Evolutionary conservation across 176 grass and related monocot species (phyloP), one percentile per base, ranked within the genome.

Genomic region (Cenchrus fungigraminus): DNA sequence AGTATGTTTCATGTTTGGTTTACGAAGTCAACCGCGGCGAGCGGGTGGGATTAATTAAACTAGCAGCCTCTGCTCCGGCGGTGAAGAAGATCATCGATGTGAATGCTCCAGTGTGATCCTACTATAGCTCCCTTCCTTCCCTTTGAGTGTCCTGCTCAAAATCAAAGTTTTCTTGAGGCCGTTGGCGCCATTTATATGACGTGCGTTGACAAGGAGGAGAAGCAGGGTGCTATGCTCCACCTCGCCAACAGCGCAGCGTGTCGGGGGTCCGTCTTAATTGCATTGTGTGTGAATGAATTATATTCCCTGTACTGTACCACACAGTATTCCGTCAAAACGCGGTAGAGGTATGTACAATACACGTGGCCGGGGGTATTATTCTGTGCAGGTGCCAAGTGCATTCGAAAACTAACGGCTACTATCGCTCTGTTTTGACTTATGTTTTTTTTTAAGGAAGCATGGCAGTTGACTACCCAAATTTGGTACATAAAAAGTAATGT

Each of bases 161-260:
- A 77, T 40, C 2, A 40, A 40, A 4, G 37, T 40, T 3, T 40
- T 40, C 37, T 40, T 40, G 37, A 40, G 46, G 77, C 78, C 83
- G 83, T 77, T 90, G 78, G 73, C 17, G 45, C 4, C 9, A 71
- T 89, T 71, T 65, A 12, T 55, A 6, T 15, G 50, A 17, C 80
- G 71, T 37, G 65, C 3, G 43, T 10, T 11, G 45, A 29, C 56
- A 73, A 51, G 49, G 49, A 12, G 6, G 22, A 74, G 68, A 22
- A 55, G 60, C 68, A 37, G 37, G 12, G 20, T 22, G 56, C 28
- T 32, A 12, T 52, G 32, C 78, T 53, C 67, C 56, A 75, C 79
- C 79, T 90, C 84, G 88, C 83, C 73, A 51, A 68, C 44, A 44
- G 12, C 84, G 78, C 74, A 74, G n/a, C 49, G 50, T 87, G 79